A percentile compares a stretch with the other conserved stretches of the same genome.
These are phyloP conservation scores for Leptographium radiaticola DNA, from an alignment of 2,329 filamentous ascomycete species.

Conservation along the genomic window DNA sequence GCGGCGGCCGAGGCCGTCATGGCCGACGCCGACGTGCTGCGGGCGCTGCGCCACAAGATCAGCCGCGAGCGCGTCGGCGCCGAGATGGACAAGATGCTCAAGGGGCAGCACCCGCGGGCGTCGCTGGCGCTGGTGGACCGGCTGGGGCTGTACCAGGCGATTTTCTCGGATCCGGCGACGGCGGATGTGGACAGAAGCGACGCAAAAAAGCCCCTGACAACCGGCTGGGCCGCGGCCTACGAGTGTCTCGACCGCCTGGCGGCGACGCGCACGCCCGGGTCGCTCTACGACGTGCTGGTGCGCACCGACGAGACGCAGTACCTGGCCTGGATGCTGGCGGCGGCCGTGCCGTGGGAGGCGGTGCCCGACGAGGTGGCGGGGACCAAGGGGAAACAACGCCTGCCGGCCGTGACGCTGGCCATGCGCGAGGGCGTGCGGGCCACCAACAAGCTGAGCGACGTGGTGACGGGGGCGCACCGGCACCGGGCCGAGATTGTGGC, in stretches of 20 bases:
- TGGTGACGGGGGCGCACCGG: conserved; percentile 30
- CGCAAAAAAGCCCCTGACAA: conserved; percentile 41
- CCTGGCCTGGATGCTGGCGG: conserved; percentile 62
- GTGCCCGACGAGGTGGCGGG: conserved; percentile 14
- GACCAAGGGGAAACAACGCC: conserved; percentile 16
- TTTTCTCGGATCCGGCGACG: conserved; percentile 55
- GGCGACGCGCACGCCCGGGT: conserved; percentile 27
- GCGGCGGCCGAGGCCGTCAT: conserved; percentile 56
- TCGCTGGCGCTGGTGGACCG: conserved; percentile 54
- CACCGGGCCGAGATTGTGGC: conserved; percentile 10
- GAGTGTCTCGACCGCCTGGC: conserved; percentile 43
- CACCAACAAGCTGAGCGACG: conserved; percentile 59
- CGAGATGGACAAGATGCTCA: conserved; percentile 86
- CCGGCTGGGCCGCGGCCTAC: conserved; percentile 51
- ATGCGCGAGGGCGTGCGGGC: conserved; percentile 68
- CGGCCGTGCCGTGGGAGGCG: conserved; percentile 60
- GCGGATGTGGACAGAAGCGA: conserved; percentile 20
- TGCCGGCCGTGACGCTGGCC: conserved; percentile 48
- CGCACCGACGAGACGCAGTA: conserved; percentile 53
- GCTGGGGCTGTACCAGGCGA: conserved; percentile 54
- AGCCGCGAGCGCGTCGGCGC: conserved; percentile 79
- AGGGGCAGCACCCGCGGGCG: conserved; percentile 47
- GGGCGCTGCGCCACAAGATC: conserved; percentile 75
- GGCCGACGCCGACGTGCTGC: conserved; percentile 63
- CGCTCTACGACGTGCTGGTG: conserved; percentile 42